Conservation (phyloP, 2,329 filamentous ascomycete species). For the Periglandula ipomoeae region DNA sequence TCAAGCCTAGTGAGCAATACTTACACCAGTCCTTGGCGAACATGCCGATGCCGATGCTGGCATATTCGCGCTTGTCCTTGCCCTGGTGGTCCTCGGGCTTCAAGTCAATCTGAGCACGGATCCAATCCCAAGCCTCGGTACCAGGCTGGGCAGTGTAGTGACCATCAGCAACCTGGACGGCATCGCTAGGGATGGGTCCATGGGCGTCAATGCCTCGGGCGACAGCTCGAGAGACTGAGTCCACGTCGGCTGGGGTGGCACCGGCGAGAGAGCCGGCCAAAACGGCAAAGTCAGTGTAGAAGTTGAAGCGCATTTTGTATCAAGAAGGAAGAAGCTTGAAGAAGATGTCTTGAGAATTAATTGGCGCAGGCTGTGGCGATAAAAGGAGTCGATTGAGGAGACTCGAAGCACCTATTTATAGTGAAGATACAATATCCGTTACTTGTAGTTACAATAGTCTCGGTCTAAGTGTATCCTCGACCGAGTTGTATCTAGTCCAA, state of each 20-base stretch:
- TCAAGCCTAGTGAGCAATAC: no score
- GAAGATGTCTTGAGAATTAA: not conserved
- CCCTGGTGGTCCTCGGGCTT: not conserved
- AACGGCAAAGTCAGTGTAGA: not conserved
- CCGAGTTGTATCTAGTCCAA: no score
- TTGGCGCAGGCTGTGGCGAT: no score
- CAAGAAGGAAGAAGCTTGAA: not conserved
- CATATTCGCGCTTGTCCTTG: constrained; percentile 6
- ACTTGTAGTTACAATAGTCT: no score
- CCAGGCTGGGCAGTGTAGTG: constrained; percentile 13
- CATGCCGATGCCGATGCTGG: constrained; percentile 13
- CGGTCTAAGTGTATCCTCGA: no score
- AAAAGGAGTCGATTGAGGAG: no score
- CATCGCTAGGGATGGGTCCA: constrained; percentile 12
- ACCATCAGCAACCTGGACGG: constrained; percentile 9
- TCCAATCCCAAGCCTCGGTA: constrained; percentile 13
- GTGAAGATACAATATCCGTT: no score
- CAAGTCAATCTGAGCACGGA: constrained; percentile 14
- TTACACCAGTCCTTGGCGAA: constrained; percentile 12
- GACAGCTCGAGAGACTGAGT: not conserved
- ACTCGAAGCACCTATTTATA: no score
- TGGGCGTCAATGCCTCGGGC: constrained; percentile 12
- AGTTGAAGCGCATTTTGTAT: not conserved
- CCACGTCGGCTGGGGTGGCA: not conserved
- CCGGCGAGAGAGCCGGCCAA: not conserved